Evolutionary conservation across 2,329 filamentous ascomycete genomes (phyloP), one percentile per base, ranked within the genome.

Genomic region (Diplocarpon rosae): DNA sequence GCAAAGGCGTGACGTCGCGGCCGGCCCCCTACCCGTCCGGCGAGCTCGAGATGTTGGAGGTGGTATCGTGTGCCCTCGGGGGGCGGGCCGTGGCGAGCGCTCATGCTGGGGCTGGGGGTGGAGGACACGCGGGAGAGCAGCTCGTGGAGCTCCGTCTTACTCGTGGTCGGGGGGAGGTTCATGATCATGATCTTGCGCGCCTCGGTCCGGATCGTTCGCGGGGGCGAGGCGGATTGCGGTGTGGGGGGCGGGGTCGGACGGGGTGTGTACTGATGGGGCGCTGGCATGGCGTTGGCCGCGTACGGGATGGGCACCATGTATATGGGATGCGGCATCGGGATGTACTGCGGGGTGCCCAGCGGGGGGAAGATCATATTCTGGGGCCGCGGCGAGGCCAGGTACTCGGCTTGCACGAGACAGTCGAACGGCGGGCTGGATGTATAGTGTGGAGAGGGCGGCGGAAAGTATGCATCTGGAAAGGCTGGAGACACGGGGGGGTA

Each of bases 161-260:
- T 46, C 1, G 39, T 42, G 1, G 17, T 16, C 9, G 33, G 42
- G 0, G 53, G 46, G 1, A 57, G 47, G 27, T 37, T 40, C 2
- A 48, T 57, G 24, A 59, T 51, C 8, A 59, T 51, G 5, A 59
- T 45, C 36, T 55, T 57, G 12, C 54, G 44, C 5, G 50, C 46
- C 42, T 56, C 52, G 4, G 39, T 48, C 14, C 46, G 31, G 2
- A 53, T 34, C 14, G 48, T 8, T n/a, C 24, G 28, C 5, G n/a
- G 14, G 34, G 28, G 35, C 16, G 20, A 14, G 28, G 15, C 20
- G 15, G 11, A 31, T 16, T 30, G 6, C 11, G 7, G 31, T 10
- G 24, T 38, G 13, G 4, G 7, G 32, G 31, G 14, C 20, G 28
- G 32, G n/a, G 28, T 17, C 24, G 28, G 33, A 37, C 27, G 30